Base-by-base conservation (phyloP, 495 filamentous ascomycete species). In the Acidomyces sp. region DNA sequence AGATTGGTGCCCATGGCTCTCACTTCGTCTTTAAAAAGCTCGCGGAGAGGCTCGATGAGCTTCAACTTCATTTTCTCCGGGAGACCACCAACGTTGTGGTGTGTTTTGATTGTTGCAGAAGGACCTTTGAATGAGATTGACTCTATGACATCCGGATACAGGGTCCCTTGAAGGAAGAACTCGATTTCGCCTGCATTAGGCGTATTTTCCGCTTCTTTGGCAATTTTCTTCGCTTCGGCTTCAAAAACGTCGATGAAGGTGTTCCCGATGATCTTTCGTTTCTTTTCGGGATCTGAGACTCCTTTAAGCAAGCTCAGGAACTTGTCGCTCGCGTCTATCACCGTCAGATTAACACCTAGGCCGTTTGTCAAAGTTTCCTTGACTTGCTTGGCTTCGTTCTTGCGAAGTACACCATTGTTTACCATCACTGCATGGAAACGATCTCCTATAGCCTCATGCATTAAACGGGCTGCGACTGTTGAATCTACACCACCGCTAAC, bases 401-500 rank as follows among this genome's bases (percentile, higher is more conserved):
- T 66, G 27, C 90, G 75, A 75, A 97, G 79, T 37, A 85, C 70
- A 11, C 86, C 85, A 45, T 84, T 94, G 63, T 97, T 74, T 13
- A 95, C 76, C 0, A 94, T 69, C 0, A 97, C 75, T 27, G 88
- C 86, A 46, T 92, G 75, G 64, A 94, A 95, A 7, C 88, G 73
- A 49, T 82, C 75, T 6, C 85, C 84, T 46, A 92, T 88, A 15
- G 81, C 82, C 41, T 78, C 69, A 20, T 75, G 63, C 82, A 93
- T 92, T 3, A 95, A 67, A 54, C 78, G 79, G 1, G 88, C 87
- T 1, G 78, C 90, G 13, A 85, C 90, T 3, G 90, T 97, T 6
- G 73, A 80, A 57, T 97, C 90, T 3, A 97, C 90, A 53, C 90
- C 90, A 49, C 90, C 90, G 45, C 76, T 84, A 20, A 87, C 81